Conservation (phyloP, 148 eudicot species). For the Nyssa sinensis region DNA sequence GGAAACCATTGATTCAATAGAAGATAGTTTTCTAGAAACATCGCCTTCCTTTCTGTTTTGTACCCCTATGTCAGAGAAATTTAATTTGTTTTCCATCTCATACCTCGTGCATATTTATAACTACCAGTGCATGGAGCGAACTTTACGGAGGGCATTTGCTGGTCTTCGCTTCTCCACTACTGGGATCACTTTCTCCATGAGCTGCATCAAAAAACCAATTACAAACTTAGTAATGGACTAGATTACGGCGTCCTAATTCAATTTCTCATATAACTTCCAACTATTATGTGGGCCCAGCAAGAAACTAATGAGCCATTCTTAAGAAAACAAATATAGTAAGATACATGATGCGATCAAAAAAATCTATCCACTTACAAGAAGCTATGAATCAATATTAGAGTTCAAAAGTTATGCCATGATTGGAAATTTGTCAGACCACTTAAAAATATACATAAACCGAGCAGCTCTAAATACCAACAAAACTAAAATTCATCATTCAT, state of each 20-base stretch:
- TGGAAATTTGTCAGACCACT: no score
- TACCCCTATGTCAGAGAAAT: background rate
- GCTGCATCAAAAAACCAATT: slow-evolving; percentile 43
- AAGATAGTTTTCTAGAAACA: slow-evolving; percentile 1
- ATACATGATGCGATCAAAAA: no score
- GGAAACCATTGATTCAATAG: background rate
- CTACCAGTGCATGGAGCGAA: slow-evolving; percentile 57
- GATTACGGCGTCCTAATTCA: background rate
- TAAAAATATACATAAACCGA: no score
- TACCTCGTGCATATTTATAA: background rate
- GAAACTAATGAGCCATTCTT: no score
- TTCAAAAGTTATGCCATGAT: no score
- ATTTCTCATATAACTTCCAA: background rate
- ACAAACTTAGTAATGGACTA: background rate
- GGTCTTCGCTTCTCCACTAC: slow-evolving; percentile 60
- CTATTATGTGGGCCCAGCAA: no score
- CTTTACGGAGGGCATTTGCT: slow-evolving; percentile 42
- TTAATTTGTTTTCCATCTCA: background rate
- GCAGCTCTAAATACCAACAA: no score
- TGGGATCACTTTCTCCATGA: slow-evolving; percentile 73
- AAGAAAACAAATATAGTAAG: no score
- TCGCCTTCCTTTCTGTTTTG: background rate
- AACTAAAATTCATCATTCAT: no score
- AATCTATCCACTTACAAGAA: no score
- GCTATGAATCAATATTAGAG: no score